Base-by-base conservation (phyloP, 768 basidiomycete species). In the Mycena metata region DNA sequence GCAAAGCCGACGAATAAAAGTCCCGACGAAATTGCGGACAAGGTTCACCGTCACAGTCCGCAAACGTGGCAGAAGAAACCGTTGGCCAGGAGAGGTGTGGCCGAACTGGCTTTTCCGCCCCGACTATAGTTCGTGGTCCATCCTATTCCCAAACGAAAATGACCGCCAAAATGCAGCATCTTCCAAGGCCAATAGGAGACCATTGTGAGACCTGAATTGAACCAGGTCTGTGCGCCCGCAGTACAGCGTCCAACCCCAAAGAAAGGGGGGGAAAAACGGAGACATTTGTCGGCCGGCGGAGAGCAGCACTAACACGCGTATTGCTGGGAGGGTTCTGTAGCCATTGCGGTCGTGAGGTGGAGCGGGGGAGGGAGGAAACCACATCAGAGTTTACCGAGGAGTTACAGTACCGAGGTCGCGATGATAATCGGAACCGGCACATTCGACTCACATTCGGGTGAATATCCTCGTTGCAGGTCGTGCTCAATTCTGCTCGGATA, bases 251-350 rank as follows among this genome's bases (percentile, higher is more conserved):
- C 58, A 45, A 16, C 13, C 30, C 47, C 9, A 63, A 23, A 35
- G 12, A n/a, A 52, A 60, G 30, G 35, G n/a, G 39, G 43, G 23
- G 50, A 55, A 60, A 64, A 64, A 42, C 35, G 56, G 50, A 47
- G 66, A 60, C 56, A 69, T 71, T 66, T 61, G 68, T 26, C 55
- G 57, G 49, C 33, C 52, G 65, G 72, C 42, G 71, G 69, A 73
- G 67, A 65, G 59, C 57, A 23, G 64, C 13, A 87, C 93, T 83
- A 59, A 95, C 94, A 94, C 75, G 93, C 90, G 78, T 93, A 94
- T 84, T 95, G 93, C 84, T 93, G 91, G 72, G 91, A 89, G 69
- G 86, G 82, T 80, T 90, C 87, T 69, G 90, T 89, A 75, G 91
- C 87, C 93, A 94, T 94, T 79, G 79, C 77, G 76, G 73, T 70